Evolutionary conservation across 306 rosid genomes (phyloP), one percentile per base, ranked within the genome.

Genomic region (Prunus salicina): DNA sequence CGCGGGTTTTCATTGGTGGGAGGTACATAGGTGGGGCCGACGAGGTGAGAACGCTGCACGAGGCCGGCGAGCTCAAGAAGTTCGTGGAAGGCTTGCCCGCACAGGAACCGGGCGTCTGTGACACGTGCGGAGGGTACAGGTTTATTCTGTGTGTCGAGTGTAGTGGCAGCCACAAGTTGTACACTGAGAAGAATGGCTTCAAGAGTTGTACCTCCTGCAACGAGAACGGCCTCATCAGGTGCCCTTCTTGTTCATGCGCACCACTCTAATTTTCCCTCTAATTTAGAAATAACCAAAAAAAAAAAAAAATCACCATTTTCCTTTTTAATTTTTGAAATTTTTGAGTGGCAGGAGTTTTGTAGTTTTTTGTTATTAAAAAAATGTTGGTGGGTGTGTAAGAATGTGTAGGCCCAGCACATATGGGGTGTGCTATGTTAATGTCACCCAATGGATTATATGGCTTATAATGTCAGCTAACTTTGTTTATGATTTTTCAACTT

Each of bases 61-160:
- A 95, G 81, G 72, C 25, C 8, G 97, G 98, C 65, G 98, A 95
- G 92, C 98, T 95, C 53, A 89, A 63, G 97, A 90, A 92, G 83
- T 69, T 92, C 19, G 87, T 89, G 0, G 92, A 92, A 66, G 96
- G 97, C 15, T 61, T 92, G 89, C 96, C 98, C 71, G 86, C 75
- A 77, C 89, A 79, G 56, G 93, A 88, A 74, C 80, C 79, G 0
- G 85, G 86, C 38, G 84, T 57, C 24, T 95, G 97, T 64, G 87
- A 82, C 83, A 69, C 60, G 79, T 94, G 98, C 69, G 93, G 91
- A 6, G 97, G 93, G 5, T 80, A 84, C 73, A 81, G 92, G 75
- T 95, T 95, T 72, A 71, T 88, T 8, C 90, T 92, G 11, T 95
- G 98, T 25, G 91, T 83, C 65, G 96, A 80, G 1, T 95, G 98